Evolutionary conservation across 257 asterid genomes (phyloP), one percentile per base, ranked within the genome.

Genomic region (Ocimum tenuiflorum): DNA sequence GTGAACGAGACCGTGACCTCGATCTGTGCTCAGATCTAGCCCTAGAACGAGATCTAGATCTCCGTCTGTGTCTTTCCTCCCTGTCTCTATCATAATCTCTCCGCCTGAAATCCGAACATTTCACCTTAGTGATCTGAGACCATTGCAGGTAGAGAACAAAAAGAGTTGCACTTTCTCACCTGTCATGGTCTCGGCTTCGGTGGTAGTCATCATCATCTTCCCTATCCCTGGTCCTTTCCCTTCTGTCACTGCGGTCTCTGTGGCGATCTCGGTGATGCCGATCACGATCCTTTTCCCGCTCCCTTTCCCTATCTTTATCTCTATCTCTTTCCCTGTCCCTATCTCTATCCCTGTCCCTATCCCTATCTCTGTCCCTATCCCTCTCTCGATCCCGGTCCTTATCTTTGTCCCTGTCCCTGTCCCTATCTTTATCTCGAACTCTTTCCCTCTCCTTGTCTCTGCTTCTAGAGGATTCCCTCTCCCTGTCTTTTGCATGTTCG

Each of bases 1-100:
- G 88, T 48, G 96, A 86, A 65, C 91, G 94, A 58, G 98, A 88
- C 19, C 90, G 81, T 35, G 96, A 89, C 82, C 89, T 80, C 58
- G 96, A 85, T 72, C 81, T 83, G 63, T 64, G 91, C 67, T 85
- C 91, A 27, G 91, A 80, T 75, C 68, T 85, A 80, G 83, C 81
- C 70, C 69, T 91, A 15, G 95, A 87, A 38, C 76, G 91, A 58
- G 96, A 91, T 56, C 83, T 75, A 69, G 96, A 85, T 77, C 87
- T 80, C 45, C 65, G 94, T 27, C 71, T 73, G 68, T 67, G 94
- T 39, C 82, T 81, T 19, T 84, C 94, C 78, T 91, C 96, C 65
- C 85, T 84, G 38, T 84, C 91, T 73, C 77, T 78, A 62, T 87
- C 97, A 47, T 61, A 74, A 67, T 88, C 97, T 64, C 85, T 77